A percentile compares a stretch with the other conserved stretches of the same genome.
Conservation (phyloP, 352 stramenopile genomes). For the Phytophthora chlamydospora region DNA sequence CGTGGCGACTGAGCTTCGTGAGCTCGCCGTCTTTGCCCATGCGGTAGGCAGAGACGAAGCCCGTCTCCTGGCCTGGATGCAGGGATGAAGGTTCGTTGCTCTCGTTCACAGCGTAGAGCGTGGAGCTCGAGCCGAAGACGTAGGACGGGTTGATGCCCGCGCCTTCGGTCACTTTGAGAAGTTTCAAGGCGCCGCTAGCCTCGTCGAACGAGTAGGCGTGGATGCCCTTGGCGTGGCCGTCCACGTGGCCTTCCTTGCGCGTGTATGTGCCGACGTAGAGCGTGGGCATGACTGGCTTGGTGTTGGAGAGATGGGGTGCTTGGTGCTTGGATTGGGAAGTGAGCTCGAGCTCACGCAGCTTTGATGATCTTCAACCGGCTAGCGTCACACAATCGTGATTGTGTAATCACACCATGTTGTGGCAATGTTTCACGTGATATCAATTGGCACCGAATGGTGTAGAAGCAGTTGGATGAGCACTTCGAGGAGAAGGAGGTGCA, state of each 20-base stretch:
- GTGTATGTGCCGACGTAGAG: slow-evolving; percentile 89
- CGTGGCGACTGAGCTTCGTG: slow-evolving; percentile 49
- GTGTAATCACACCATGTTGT: no score
- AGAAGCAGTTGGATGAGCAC: slow-evolving; percentile 84
- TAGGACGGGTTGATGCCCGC: slow-evolving; percentile 79
- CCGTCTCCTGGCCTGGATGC: slow-evolving; percentile 45
- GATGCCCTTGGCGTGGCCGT: slow-evolving; percentile 80
- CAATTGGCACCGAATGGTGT: no score
- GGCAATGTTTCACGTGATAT: no score
- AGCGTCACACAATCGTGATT: no score
- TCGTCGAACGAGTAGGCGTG: slow-evolving; percentile 68
- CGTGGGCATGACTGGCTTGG: slow-evolving; percentile 30
- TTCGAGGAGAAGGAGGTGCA: slow-evolving; percentile 73
- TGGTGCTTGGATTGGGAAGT: slow-evolving; percentile 20
- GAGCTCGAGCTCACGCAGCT: slow-evolving; percentile 19
- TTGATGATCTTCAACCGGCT: slow-evolving; percentile 7
- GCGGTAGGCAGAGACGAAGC: slow-evolving; percentile 61
- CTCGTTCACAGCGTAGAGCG: slow-evolving; percentile 79
- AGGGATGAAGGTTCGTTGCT: slow-evolving; percentile 47
- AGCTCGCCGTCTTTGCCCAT: slow-evolving; percentile 52
- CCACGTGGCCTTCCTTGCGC: slow-evolving; percentile 75
- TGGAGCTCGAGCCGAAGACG: slow-evolving; percentile 45
- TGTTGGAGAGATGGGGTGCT: background rate
- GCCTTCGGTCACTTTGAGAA: slow-evolving; percentile 51
- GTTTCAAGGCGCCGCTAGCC: slow-evolving; percentile 49